phyloP scores from a whole-genome alignment of 208 protist genomes.

The Cochliopodium minus region DNA sequence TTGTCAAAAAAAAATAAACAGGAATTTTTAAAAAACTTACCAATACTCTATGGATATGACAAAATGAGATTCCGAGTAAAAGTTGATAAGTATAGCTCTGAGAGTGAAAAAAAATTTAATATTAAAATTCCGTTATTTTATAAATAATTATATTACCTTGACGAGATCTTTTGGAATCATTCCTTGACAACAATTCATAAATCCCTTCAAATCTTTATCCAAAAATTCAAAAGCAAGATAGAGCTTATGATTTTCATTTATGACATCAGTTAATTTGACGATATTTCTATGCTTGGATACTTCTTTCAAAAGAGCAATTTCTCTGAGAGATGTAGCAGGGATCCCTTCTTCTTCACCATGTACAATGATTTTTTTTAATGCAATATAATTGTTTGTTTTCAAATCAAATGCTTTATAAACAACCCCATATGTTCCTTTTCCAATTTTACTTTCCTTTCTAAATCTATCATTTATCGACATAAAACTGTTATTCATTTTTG shows the following conservation, averaged over 20 bases:
- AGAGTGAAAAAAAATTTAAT: slow-evolving; percentile 40
- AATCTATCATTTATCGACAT: background rate
- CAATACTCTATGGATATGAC: slow-evolving; percentile 58
- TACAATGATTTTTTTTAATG: slow-evolving; percentile 88
- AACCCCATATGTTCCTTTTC: slow-evolving; percentile 67
- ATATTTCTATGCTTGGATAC: slow-evolving; percentile 88
- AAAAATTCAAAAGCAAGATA: slow-evolving; percentile 41
- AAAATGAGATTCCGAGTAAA: slow-evolving; percentile 48
- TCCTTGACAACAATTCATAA: background rate
- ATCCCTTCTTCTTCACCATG: slow-evolving; percentile 92
- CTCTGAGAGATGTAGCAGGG: slow-evolving; percentile 82
- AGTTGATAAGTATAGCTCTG: slow-evolving; percentile 51
- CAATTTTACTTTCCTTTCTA: slow-evolving; percentile 1
- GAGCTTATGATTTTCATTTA: slow-evolving; percentile 58
- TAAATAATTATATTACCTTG: slow-evolving; percentile 40
- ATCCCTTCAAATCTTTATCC: slow-evolving; percentile 32
- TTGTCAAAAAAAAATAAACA: no score
- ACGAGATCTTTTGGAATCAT: background rate
- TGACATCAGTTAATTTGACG: slow-evolving; percentile 57
- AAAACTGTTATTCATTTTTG: no score
- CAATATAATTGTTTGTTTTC: slow-evolving; percentile 59
- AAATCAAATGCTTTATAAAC: slow-evolving; percentile 64
- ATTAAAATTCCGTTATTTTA: slow-evolving; percentile 51
- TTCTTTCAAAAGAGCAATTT: slow-evolving; percentile 91
- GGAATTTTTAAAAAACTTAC: no score